phyloP scores from a whole-genome alignment of 148 eudicot species.

The Vaccinium vitisidaea region DNA sequence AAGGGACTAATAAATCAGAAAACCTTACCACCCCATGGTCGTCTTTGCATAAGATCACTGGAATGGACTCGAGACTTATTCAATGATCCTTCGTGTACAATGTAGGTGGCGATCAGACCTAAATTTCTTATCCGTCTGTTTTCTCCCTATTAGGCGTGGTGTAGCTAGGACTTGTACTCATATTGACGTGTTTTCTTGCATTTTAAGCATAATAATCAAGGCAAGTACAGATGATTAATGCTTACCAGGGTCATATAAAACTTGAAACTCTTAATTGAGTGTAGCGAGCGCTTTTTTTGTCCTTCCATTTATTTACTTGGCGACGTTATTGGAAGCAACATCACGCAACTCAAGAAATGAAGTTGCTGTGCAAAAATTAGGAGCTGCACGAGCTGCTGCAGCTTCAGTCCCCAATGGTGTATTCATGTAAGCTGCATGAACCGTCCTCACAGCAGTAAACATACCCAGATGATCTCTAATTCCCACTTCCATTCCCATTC shows the following conservation, averaged over 20 bases:
- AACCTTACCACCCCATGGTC: background rate
- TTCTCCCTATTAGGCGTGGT: background rate
- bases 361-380: no score
- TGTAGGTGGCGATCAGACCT: background rate
- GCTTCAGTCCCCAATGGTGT: no score
- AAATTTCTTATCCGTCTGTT: background rate
- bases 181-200: background rate
- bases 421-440: no score
- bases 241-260: background rate
- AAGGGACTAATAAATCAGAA: background rate
- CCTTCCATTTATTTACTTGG: background rate
- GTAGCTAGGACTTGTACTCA: background rate
- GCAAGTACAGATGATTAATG: background rate
- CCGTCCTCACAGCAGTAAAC: no score
- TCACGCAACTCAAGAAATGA: no score
- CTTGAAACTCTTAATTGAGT: background rate
- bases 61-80: background rate
- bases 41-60: background rate
- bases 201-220: background rate
- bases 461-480: no score
- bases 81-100: background rate
- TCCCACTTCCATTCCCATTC: no score
- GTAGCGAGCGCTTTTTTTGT: background rate
- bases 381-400: no score
- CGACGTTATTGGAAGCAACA: background rate